These are phyloP conservation scores for Geotrichum phurueaensis DNA, from an alignment of 1,139 yeast species.

Conservation along the genomic window DNA sequence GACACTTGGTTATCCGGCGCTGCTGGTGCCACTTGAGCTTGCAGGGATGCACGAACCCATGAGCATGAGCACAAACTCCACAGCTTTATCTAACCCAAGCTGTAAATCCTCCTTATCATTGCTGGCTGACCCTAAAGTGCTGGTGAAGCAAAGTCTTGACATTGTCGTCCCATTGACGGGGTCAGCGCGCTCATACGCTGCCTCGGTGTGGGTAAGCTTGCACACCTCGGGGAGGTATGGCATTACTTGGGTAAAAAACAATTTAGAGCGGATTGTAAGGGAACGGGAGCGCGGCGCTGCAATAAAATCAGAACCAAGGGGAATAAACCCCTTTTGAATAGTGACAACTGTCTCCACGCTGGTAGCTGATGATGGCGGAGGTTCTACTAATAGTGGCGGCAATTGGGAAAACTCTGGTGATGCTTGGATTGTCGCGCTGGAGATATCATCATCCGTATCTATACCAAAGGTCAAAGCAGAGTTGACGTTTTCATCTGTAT, in stretches of 20 bases:
- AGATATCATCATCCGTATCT: no score
- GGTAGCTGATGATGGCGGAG: neutral
- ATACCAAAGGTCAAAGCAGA: no score
- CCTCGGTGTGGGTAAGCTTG: conserved; percentile 1
- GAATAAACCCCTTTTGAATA: neutral
- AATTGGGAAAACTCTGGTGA: no score
- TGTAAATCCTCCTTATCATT: neutral
- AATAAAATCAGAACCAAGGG: neutral
- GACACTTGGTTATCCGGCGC: no score
- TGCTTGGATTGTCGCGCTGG: no score
- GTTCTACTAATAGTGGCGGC: no score
- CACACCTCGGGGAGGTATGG: neutral
- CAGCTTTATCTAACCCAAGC: conserved; percentile 2
- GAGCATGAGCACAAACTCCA: conserved; percentile 4
- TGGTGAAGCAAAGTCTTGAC: conserved; percentile 2
- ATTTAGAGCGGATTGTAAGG: neutral
- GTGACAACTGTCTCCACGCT: neutral
- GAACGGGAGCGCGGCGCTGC: neutral
- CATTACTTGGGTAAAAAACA: neutral
- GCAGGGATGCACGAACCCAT: neutral
- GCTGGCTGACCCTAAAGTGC: neutral
- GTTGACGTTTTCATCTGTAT: no score
- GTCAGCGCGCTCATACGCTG: neutral
- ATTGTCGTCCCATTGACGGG: conserved; percentile 10
- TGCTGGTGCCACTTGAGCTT: no score